Percentiles rank a stretch among this genome's conserved stretches.
Conservation (phyloP, 495 filamentous ascomycete genomes). For the Oleoguttula mirabilis region DNA sequence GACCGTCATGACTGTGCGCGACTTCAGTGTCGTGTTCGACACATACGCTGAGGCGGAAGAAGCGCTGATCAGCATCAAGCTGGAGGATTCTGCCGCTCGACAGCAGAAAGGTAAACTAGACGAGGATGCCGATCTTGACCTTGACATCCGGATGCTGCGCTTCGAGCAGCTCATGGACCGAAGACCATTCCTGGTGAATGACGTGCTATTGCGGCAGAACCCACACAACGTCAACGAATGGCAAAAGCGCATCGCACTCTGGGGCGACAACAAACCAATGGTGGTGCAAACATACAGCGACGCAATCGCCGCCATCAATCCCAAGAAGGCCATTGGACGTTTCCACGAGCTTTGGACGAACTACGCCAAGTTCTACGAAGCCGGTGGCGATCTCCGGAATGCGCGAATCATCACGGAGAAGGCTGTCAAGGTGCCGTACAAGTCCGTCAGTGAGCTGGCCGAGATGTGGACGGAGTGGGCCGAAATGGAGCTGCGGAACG, state of each 20-base stretch:
- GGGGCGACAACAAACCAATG: conserved; percentile 86
- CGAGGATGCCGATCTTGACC: conserved; percentile 83
- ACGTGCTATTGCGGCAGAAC: conserved; percentile 89
- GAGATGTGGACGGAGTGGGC: conserved; percentile 99
- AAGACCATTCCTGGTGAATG: conserved; percentile 90
- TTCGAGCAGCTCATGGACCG: conserved; percentile 98
- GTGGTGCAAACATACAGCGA: conserved; percentile 91
- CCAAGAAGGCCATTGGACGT: conserved; percentile 86
- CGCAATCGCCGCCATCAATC: conserved; percentile 82
- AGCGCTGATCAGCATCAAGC: conserved; percentile 78
- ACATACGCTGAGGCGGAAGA: conserved; percentile 96
- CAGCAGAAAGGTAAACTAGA: conserved; percentile 71
- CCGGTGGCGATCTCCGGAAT: conserved; percentile 69
- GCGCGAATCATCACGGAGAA: conserved; percentile 93
- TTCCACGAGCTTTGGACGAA: conserved; percentile 95
- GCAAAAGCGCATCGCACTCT: conserved; percentile 89
- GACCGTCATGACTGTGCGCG: conserved; percentile 97
- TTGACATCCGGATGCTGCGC: conserved; percentile 94
- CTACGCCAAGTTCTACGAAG: conserved; percentile 96
- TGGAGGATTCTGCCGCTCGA: conserved; percentile 74
- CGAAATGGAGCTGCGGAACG: conserved; percentile 88
- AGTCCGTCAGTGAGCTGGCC: conserved; percentile 84
- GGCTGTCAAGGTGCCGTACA: conserved; percentile 93
- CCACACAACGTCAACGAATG: conserved; percentile 94
- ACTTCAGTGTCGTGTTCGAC: conserved; percentile 95